Evolutionary conservation across 192 early-diverging fungal genomes (phyloP).

Genomic region (Coemansia sp.): DNA sequence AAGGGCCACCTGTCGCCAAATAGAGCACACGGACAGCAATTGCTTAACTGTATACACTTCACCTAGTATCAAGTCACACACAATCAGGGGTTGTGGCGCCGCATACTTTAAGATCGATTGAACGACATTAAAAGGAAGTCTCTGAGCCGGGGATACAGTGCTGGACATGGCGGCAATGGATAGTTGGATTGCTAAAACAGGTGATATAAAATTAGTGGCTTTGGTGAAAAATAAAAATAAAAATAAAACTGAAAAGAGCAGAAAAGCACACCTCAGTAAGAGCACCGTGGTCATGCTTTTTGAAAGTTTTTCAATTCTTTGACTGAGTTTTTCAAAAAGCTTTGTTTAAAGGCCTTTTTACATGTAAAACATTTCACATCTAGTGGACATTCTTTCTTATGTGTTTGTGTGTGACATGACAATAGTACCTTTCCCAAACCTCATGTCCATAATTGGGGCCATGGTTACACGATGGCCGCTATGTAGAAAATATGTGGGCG

Average conservation of each 20-base stretch:
- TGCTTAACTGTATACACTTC: not conserved
- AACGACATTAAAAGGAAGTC: not conserved
- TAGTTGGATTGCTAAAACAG: not conserved
- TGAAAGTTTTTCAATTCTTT: not conserved
- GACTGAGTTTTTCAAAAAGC: not conserved
- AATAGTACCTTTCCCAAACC: not conserved
- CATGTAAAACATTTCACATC: no score
- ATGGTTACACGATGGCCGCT: no score
- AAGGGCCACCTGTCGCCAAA: not conserved
- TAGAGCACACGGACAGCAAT: not conserved
- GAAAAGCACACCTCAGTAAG: not conserved
- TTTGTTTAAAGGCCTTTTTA: not conserved
- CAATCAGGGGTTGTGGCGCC: not conserved
- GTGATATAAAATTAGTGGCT: not conserved
- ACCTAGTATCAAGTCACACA: not conserved
- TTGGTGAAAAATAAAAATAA: not conserved
- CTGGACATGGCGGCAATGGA: not conserved
- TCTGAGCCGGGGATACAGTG: not conserved
- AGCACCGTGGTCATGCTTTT: not conserved
- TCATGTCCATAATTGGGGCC: no score
- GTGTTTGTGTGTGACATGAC: no score
- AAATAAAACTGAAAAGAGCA: not conserved
- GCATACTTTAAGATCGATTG: not conserved
- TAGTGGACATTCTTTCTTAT: no score
- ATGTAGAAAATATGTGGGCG: no score